Evolutionary conservation across 176 grass and related monocot genomes (phyloP), one percentile per base, ranked within the genome.

Genomic region (Paspalum notatum): DNA sequence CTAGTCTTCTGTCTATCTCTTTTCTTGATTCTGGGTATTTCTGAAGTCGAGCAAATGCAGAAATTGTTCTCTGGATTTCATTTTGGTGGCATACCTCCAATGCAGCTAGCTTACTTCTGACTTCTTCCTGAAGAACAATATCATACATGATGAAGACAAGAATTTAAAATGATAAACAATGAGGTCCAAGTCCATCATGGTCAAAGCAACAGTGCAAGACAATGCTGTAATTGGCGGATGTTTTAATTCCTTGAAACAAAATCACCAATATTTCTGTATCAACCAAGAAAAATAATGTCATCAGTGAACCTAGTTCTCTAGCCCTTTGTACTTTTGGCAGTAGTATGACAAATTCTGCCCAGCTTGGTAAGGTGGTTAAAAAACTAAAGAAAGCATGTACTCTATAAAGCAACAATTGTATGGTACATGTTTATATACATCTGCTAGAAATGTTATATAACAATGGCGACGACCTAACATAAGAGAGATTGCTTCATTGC

Each of bases 1-100:
- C 92, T n/a, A 92, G 70, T 76, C 85, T 94, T 85, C 78, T 86
- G 58, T 98, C 92, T 60, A 94, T 66, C 54, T 94, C 95, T 71
- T 88, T 93, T 74, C 84, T 92, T 81, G 72, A 76, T 92, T 98
- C 92, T 74, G 74, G 47, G 26, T 89, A 85, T 87, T 94, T 91
- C 42, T 86, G 80, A 76, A 98, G 86, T 60, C 69, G 75, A 72
- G 66, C 78, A 5, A 92, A 88, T 78, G 72, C 72, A 75, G 73
- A 87, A 89, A 85, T 25, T 82, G 87, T 81, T 75, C 66, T 85
- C 58, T 91, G 78, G 18, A 94, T 91, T 92, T 94, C 95, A 89
- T 81, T 89, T 84, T 82, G 79, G 54, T 91, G 88, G 77, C 58
- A 59, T 57, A 53, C 70, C n/a, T 93, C 88, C 83, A 93, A 63